phyloP scores from a whole-genome alignment of 2,329 filamentous ascomycete genomes.

The Tolypocladium inflatum region DNA sequence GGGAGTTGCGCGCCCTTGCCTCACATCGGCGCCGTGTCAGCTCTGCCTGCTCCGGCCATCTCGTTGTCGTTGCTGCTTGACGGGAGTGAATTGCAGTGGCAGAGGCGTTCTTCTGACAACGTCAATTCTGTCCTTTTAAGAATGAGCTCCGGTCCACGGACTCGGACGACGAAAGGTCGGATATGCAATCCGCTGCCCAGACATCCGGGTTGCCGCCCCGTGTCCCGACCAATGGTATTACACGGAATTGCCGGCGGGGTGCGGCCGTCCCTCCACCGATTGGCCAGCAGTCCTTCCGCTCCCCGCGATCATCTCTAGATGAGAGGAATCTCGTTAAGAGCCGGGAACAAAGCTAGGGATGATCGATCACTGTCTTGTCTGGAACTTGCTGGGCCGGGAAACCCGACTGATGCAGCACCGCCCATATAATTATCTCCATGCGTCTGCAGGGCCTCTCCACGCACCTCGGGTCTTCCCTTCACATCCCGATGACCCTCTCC shows the following conservation, averaged over 20 bases:
- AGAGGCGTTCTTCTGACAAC: background rate
- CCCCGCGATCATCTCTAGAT: background rate
- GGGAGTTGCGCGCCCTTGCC: constrained; percentile 36
- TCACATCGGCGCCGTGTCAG: background rate
- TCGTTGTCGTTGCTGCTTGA: background rate
- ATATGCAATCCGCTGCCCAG: background rate
- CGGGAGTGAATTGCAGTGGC: background rate
- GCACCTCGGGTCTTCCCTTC: background rate
- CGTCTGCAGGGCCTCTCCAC: background rate
- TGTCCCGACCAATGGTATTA: background rate
- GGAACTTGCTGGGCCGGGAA: background rate
- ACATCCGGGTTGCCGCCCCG: background rate
- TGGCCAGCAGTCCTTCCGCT: background rate
- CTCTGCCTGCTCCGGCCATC: background rate
- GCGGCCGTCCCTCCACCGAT: background rate
- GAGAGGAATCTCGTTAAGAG: background rate
- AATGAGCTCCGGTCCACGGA: background rate
- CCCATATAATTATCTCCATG: background rate
- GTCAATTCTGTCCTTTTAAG: background rate
- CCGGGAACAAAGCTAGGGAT: background rate
- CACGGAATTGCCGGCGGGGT: background rate
- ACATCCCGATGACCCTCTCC: background rate
- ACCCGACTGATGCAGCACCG: background rate
- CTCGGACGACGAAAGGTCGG: background rate
- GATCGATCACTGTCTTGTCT: background rate